These are phyloP conservation scores for Dipodascus albidus DNA, from an alignment of 805 yeast species.

Conservation along the genomic window DNA sequence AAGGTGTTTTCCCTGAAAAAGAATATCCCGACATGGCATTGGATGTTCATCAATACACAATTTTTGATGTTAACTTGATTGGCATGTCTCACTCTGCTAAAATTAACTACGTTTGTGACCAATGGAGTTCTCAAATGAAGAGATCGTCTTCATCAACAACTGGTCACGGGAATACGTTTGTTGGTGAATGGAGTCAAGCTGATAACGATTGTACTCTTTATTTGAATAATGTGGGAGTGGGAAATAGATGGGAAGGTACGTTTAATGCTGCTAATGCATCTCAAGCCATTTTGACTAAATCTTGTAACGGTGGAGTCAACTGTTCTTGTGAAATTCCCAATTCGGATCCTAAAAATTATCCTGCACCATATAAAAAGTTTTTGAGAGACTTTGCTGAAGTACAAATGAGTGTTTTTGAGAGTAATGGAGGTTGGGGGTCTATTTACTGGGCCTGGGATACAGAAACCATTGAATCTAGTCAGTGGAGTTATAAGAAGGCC, in stretches of 20 bases:
- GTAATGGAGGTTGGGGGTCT: slow-evolving; percentile 57
- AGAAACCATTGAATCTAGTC: slow-evolving; percentile 31
- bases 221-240: slow-evolving; percentile 71
- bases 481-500: slow-evolving; percentile 25
- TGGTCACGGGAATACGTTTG: slow-evolving; percentile 51
- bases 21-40: slow-evolving; percentile 53
- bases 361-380: slow-evolving; percentile 38
- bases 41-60: slow-evolving; percentile 84
- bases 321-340: slow-evolving; percentile 36
- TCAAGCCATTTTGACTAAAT: slow-evolving; percentile 14
- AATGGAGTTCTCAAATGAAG: slow-evolving; percentile 42
- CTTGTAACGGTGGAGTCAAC: slow-evolving; percentile 33
- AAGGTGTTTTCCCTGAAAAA: slow-evolving; percentile 35
- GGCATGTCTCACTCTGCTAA: slow-evolving; percentile 22
- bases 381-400: slow-evolving; percentile 65
- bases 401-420: slow-evolving; percentile 66
- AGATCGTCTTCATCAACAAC: slow-evolving; percentile 43
- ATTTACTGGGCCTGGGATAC: slow-evolving; percentile 87
- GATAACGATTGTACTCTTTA: slow-evolving; percentile 77
- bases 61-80: slow-evolving; percentile 33
- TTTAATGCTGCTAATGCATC: slow-evolving; percentile 24
- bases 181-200: slow-evolving; percentile 82
- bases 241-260: slow-evolving; percentile 65
- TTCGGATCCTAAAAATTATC: slow-evolving; percentile 39
- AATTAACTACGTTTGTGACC: slow-evolving; percentile 27